phyloP scores from a whole-genome alignment of 1,284 basidiomycete species.

The Apiotrichum mycotoxinovorans region DNA sequence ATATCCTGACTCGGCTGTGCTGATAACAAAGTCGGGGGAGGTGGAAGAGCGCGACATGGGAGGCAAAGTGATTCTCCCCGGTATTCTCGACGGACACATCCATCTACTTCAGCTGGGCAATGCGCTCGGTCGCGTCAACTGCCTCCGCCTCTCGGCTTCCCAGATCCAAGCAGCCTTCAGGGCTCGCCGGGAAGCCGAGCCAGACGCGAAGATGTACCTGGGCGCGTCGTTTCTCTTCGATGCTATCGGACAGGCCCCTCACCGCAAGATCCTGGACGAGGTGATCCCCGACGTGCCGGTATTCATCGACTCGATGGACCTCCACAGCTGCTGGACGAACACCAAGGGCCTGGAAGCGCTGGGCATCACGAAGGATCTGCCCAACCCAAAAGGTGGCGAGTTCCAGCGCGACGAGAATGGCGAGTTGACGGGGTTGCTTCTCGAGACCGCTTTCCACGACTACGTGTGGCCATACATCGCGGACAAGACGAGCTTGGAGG shows the following conservation, averaged over 20 bases:
- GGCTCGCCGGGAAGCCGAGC: conserved; percentile 2
- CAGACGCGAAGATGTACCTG: conserved; percentile 17
- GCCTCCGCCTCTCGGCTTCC: conserved; percentile 7
- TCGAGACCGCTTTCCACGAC: conserved; percentile 28
- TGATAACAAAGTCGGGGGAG: background rate
- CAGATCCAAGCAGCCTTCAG: conserved; percentile 22
- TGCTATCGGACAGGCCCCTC: conserved; percentile 17
- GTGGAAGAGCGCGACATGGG: conserved; percentile 18
- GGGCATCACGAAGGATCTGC: conserved; percentile 22
- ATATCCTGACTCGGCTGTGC: background rate
- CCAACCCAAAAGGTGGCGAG: conserved; percentile 25
- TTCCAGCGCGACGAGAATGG: conserved; percentile 29
- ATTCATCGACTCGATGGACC: conserved; percentile 34
- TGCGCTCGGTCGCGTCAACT: conserved; percentile 17
- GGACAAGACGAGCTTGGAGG: conserved; percentile 14
- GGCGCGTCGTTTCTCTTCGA: conserved; percentile 27
- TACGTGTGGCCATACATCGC: conserved; percentile 33
- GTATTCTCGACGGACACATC: conserved; percentile 34
- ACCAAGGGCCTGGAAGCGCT: conserved; percentile 26
- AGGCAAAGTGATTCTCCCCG: conserved; percentile 28
- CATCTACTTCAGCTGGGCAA: conserved; percentile 31
- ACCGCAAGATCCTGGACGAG: conserved; percentile 24
- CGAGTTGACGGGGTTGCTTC: conserved; percentile 24
- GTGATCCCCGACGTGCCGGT: conserved; percentile 26
- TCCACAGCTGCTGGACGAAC: conserved; percentile 34